Base-by-base conservation (phyloP, 2,329 filamentous ascomycete genomes). In the Penicillium palitans region DNA sequence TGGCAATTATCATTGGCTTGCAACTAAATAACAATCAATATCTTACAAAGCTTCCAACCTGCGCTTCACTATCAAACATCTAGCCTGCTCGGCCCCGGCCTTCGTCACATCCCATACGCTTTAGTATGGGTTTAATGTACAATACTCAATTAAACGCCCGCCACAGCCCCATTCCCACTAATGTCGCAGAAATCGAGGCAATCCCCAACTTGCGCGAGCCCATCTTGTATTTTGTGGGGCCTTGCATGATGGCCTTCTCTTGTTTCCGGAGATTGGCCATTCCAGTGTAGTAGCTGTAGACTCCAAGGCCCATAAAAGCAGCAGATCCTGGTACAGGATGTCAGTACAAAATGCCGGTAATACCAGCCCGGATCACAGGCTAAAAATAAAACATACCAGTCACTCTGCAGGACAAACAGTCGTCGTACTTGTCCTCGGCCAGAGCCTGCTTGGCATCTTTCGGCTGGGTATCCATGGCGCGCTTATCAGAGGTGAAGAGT, bases 241-340 rank as follows among this genome's bases (percentile, higher is more conserved):
- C 90, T 70, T 84, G 80, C 58, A 91, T 76, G 61, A 93, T 90
- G 59, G 69, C 67, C 52, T 72, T 69, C 60, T 83, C 81, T 72
- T 90, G 87, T 66, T 82, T 80, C 66, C 86, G 82, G 31, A 95
- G 83, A 73, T 93, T 89, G 51, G 80, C 79, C 74, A 87, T 88
- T 58, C 90, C 90, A 3, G 88, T 90, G 61, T 86, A 80, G 76
- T 92, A 93, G 74, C 87, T 92, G 76, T 93, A 95, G 1, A 82
- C 86, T 4, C 87, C 90, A 17, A 93, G 84, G 1, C 88, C 89
- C 56, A 91, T 79, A 63, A 95, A 91, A 1, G 90, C 88, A 40
- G 86, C 83, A 69, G 89, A 88, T 45, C 90, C 90, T 93, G 17
- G 35, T 48, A 12, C n/a, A 15, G 6, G 2, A 12, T 47, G 31